Conservation (phyloP, 768 basidiomycete species). For the Russula ochroleuca region DNA sequence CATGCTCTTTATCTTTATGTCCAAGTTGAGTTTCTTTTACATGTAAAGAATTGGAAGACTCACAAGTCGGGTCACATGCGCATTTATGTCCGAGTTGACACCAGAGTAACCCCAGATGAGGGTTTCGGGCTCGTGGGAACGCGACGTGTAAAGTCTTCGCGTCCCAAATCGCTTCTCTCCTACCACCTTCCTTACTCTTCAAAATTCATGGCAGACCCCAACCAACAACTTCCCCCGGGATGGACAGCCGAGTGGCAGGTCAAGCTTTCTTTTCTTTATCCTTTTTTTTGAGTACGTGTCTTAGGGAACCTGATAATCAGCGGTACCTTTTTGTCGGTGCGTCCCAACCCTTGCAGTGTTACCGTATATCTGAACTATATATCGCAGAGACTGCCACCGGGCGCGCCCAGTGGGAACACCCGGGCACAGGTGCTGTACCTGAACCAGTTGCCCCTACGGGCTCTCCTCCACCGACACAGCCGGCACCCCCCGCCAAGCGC, state of each 20-base stretch:
- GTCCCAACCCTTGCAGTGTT: conserved; percentile 31
- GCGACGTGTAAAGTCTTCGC: conserved; percentile 20
- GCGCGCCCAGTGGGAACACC: conserved; percentile 86
- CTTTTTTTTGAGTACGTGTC: conserved; percentile 22
- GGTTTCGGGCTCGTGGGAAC: conserved; percentile 15
- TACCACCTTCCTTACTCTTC: conserved; percentile 18
- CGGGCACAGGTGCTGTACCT: conserved; percentile 42
- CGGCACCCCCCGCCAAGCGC: conserved; percentile 54
- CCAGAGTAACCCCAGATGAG: conserved; percentile 19
- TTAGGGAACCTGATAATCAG: conserved; percentile 75
- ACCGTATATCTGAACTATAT: conserved; percentile 13
- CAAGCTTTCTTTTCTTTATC: not conserved
- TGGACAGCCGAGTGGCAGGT: conserved; percentile 91
- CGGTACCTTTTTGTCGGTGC: conserved; percentile 86
- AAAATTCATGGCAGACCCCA: conserved; percentile 42
- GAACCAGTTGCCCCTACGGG: conserved; percentile 39
- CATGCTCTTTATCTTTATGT: too few species aligned
- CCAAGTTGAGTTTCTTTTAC: too few species aligned
- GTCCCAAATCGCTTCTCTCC: conserved; percentile 1
- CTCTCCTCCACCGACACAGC: conserved; percentile 40
- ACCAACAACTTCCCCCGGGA: conserved; percentile 80
- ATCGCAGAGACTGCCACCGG: conserved; percentile 74
- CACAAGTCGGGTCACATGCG: not conserved
- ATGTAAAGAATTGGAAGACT: too few species aligned
- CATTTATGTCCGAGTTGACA: too few species aligned